Base-by-base conservation (phyloP, 805 yeast species). In the Cyberlindnera mississippiensis region DNA sequence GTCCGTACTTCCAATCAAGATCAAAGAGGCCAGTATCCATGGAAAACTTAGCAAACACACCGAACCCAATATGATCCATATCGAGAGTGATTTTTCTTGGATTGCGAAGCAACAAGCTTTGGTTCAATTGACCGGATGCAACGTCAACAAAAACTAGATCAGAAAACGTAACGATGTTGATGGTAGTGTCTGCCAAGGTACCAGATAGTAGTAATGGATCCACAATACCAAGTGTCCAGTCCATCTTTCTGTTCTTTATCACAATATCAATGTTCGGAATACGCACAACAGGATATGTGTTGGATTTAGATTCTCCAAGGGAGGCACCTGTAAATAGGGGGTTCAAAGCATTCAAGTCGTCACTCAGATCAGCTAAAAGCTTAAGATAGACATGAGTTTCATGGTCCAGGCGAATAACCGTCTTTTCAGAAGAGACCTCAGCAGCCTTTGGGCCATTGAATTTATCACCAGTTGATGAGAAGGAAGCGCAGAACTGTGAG, bases 151-250 rank as follows among this genome's bases (percentile, higher is more conserved):
- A 40, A n/a, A 35, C 18, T 10, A 32, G 11, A 10, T 34, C 13
- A n/a, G 31, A 29, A 3, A 22, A 10, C 2, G 34, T 28, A 3
- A 46, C 24, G 14, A 49, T 4, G 14, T 46, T 46, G 22, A 45
- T 10, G 8, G 31, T 16, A 12, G 38, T 28, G 6, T 32, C 35
- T 11, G 37, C 44, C 10, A 44, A 18, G 13, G 27, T 11, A 4
- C 53, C 53, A 6, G 26, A 11, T 4, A 36, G 10, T 8, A 27
- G 7, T 10, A 49, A 14, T 2, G 51, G 51, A 28, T 49, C 49
- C n/a, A 49, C 13, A 4, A 44, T 17, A 3, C 39, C 35, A 11
- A 49, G 7, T 6, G 28, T 41, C 53, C 53, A 49, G 16, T 37
- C 41, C 20, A 47, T 42, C 9, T 11, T n/a, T 28, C 44, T 31